These are phyloP conservation scores for Aechmea fasciata DNA, from an alignment of 176 grass and related monocot species.

Conservation along the genomic window DNA sequence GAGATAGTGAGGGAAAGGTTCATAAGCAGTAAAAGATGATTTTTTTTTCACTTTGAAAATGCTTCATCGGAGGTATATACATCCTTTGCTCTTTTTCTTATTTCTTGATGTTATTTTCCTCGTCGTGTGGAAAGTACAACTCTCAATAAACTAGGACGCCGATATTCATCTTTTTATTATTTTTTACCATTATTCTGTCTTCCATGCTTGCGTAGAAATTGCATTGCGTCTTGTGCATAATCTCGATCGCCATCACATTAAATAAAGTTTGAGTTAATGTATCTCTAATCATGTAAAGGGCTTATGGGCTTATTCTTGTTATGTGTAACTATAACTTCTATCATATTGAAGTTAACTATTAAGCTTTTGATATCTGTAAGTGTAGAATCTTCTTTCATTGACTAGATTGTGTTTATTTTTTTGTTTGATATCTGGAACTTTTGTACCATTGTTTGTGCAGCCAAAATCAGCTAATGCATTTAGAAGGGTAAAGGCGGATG, in stretches of 20 bases:
- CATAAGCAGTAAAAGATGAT: neutral
- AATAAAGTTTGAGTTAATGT: neutral
- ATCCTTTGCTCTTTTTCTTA: neutral
- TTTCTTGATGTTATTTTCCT: constrained; percentile 9
- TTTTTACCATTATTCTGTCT: too few species aligned
- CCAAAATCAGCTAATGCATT: constrained; percentile 57
- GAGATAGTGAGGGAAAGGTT: neutral
- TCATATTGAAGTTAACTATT: too few species aligned
- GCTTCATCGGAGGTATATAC: constrained; percentile 51
- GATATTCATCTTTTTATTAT: too few species aligned
- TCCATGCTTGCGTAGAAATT: too few species aligned
- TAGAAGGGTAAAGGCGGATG: constrained; percentile 64
- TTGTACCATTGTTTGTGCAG: constrained; percentile 18
- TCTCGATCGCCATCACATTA: neutral
- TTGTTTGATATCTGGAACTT: neutral
- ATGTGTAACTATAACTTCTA: too few species aligned
- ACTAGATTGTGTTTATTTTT: too few species aligned
- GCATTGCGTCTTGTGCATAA: neutral
- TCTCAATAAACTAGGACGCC: neutral
- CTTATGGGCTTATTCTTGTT: too few species aligned
- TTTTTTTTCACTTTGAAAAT: constrained; percentile 1
- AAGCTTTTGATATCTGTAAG: too few species aligned
- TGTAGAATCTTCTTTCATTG: too few species aligned
- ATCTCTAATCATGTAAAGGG: too few species aligned
- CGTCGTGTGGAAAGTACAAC: neutral